Base-by-base conservation (phyloP, 768 basidiomycete species). In the Leccinum uliginosum region DNA sequence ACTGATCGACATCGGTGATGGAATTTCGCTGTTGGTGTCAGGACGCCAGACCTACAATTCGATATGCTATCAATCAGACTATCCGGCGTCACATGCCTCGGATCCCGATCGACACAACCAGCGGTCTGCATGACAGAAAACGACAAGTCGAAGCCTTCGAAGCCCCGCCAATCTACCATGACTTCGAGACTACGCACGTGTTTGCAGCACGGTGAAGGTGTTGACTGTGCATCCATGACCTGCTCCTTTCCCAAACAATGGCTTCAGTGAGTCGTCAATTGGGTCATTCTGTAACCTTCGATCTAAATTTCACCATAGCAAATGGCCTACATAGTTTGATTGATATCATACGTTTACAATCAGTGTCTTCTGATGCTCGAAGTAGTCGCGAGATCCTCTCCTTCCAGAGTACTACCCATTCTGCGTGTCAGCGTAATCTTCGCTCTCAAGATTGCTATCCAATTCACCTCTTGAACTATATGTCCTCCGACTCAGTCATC, bases 361-460 rank as follows among this genome's bases (percentile, higher is more conserved):
- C 65, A 2, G 76, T 86, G 26, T 76, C 76, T 10, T 63, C 66
- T 2, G 55, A 58, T 9, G 75, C 77, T 2, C 79, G 74, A 34
- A 71, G 72, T 17, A 63, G 56, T 48, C 58, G 59, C 1, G 60
- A 67, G 0, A 60, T 65, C 0, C 71, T 87, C 10, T 86, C 86
- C 2, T 87, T 87, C 56, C 83, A 87, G 58, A 69, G 78, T 79
- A 58, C 60, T 86, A 6, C 81, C 80, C 0, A 59, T 87, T 15
- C 67, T 87, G 17, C 70, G 77, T 30, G 85, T 84, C 57, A 40
- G 68, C 56, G 8, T 4, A 17, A 14, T 6, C 9, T 15, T 27
- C 23, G 6, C 38, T 26, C n/a, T 32, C 1, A 15, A 9, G 3
- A 2, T 27, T 6, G 21, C 10, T 15, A 17, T 15, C 7, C 2